Evolutionary conservation across 768 basidiomycete genomes (phyloP), one percentile per base, ranked within the genome.

Genomic region (Trichaptum fuscoviolaceum): DNA sequence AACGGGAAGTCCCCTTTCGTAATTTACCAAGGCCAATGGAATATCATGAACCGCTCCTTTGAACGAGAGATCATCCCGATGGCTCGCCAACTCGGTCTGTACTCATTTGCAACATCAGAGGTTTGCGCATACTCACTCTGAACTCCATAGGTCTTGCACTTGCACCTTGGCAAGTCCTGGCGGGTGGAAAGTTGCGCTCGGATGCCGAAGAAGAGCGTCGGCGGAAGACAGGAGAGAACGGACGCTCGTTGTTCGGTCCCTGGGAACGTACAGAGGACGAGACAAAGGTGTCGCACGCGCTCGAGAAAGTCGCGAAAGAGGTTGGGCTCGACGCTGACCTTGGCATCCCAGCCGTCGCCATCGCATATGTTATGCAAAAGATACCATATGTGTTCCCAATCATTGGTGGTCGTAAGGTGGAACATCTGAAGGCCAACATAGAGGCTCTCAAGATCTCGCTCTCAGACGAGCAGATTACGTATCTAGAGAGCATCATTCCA

Each of bases 331-430:
- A n/a, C 3, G 78, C 80, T 4, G 77, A 82, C 69, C 73, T n/a
- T n/a, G n/a, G 74, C 62, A 77, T 87, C 68, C 80, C 80, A 7
- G 75, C 85, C 27, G 83, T 85, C 2, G 83, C 84, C 9, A 82
- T 87, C 66, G 83, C 84, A 12, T 86, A 85, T 66, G 74, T 86
- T 10, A 75, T 86, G 74, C 82, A 85, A 58, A 87, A 86, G 72
- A 76, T 81, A 4, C 80, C 82, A 0, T 84, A 78, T 63, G 83
- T 84, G 0, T 85, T 85, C 74, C 84, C 83, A 0, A 77, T 85
- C 66, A 73, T 85, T 26, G 84, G 84, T 3, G 81, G 83, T 0
- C 77, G 84, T 63, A 87, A 85, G 69, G 73, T 84, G 57, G 83
- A 84, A 71, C 82, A 87, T 57, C 72, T 87, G 23, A 60, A 75